Percentiles rank a stretch among this genome's conserved stretches.
These are phyloP conservation scores for Pisolithus orientalis DNA, from an alignment of 768 basidiomycete genomes.

Conservation along the genomic window DNA sequence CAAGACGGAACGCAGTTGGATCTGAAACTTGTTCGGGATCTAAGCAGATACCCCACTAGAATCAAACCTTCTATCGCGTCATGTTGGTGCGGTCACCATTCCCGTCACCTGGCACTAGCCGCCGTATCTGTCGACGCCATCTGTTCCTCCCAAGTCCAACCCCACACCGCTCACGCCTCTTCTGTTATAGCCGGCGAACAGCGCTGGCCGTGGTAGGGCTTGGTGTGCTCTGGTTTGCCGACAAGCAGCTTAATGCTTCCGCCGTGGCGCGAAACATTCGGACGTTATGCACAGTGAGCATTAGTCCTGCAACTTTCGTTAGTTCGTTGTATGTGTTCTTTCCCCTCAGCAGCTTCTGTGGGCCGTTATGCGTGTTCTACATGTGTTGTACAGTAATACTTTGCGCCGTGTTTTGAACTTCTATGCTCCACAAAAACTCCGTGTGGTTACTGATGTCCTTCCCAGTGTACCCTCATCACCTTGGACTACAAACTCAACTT, in stretches of 20 bases:
- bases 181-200: conserved; percentile 12
- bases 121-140: background rate
- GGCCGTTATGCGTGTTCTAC: background rate
- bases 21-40: too few species aligned
- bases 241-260: conserved; percentile 43
- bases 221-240: conserved; percentile 31
- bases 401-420: background rate
- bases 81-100: background rate
- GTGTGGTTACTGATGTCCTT: conserved; percentile 1
- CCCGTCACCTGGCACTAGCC: background rate
- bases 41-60: too few species aligned
- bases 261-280: conserved; percentile 41
- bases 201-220: conserved; percentile 21
- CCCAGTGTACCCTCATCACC: conserved; percentile 62
- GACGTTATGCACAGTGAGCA: conserved; percentile 44
- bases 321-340: background rate
- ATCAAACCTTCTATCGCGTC: too few species aligned
- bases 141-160: background rate
- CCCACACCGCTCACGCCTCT: background rate
- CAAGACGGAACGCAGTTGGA: too few species aligned
- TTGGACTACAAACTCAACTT: conserved; percentile 89
- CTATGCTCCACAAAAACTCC: background rate
- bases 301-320: background rate
- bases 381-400: background rate
- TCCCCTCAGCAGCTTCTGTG: background rate